Evolutionary conservation across 2,329 filamentous ascomycete species (phyloP).

Genomic region (Arthrobotrys musiformis): DNA sequence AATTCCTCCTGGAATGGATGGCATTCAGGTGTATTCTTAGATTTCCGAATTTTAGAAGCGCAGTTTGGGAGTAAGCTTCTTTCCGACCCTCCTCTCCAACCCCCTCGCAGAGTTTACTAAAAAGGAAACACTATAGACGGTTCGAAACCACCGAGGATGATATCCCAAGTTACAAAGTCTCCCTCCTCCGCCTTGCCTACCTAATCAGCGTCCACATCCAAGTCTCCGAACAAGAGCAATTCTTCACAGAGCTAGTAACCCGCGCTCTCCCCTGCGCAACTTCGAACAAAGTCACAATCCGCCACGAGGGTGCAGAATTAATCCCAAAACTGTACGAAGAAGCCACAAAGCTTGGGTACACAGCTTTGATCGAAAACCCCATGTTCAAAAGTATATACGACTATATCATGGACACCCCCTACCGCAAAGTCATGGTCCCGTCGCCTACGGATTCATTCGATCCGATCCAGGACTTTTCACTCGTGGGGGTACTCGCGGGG

Average conservation of each 20-base stretch:
- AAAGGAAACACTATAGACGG: neutral
- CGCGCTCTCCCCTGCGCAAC: slow-evolving; percentile 59
- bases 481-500: slow-evolving; percentile 57
- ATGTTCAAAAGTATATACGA: slow-evolving; percentile 57
- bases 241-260: slow-evolving; percentile 60
- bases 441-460: slow-evolving; percentile 57
- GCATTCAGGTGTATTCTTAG: slow-evolving; percentile 56
- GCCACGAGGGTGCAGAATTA: slow-evolving; percentile 68
- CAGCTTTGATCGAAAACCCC: slow-evolving; percentile 54
- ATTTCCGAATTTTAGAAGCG: slow-evolving; percentile 56
- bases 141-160: slow-evolving; percentile 47
- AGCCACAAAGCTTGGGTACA: slow-evolving; percentile 54
- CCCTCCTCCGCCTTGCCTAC: slow-evolving; percentile 56
- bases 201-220: slow-evolving; percentile 57
- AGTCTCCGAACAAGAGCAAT: slow-evolving; percentile 59
- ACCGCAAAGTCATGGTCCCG: slow-evolving; percentile 56
- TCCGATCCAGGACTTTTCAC: slow-evolving; percentile 55
- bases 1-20: slow-evolving; percentile 59
- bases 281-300: slow-evolving; percentile 67
- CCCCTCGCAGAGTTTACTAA: neutral
- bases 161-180: slow-evolving; percentile 44
- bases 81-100: too few relatives aligned
- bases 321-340: slow-evolving; percentile 62
- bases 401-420: slow-evolving; percentile 56
- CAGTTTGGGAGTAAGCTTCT: slow-evolving; percentile 56